Evolutionary conservation across 2,329 filamentous ascomycete species (phyloP).

Genomic region (Neocucurbitaria cava): DNA sequence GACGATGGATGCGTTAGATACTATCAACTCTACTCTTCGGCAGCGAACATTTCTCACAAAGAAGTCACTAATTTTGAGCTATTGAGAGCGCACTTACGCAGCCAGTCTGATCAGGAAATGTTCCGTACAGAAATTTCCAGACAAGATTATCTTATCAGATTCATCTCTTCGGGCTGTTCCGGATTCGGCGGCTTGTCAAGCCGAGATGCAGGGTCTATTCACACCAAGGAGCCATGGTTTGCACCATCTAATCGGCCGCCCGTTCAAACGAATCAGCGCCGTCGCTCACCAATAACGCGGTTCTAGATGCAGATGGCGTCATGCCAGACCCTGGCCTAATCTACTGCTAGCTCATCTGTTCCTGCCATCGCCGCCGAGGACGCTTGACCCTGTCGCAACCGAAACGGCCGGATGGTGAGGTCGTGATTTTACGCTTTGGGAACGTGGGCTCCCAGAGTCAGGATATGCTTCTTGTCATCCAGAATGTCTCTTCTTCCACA

Average conservation of each 20-base stretch:
- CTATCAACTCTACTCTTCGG: no score
- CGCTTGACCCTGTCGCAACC: slow-evolving; percentile 17
- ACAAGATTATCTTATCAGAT: neutral
- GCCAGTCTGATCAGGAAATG: no score
- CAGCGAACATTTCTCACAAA: no score
- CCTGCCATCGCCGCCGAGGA: slow-evolving; percentile 31
- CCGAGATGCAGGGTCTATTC: slow-evolving; percentile 7
- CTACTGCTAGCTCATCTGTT: slow-evolving; percentile 31
- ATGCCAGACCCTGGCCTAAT: slow-evolving; percentile 11
- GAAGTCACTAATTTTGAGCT: no score
- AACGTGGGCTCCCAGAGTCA: neutral
- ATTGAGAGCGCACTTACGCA: no score
- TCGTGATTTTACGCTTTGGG: slow-evolving; percentile 29
- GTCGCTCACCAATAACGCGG: slow-evolving; percentile 9
- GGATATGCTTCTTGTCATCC: neutral
- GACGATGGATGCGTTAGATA: no score
- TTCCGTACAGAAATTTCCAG: no score
- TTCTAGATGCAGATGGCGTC: slow-evolving; percentile 32
- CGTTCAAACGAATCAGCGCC: slow-evolving; percentile 14
- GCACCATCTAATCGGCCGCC: neutral
- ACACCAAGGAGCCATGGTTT: slow-evolving; percentile 4
- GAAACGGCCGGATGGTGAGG: slow-evolving; percentile 30
- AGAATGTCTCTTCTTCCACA: neutral
- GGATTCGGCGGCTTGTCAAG: neutral
- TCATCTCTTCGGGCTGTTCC: neutral